Base-by-base conservation (phyloP, 2,329 filamentous ascomycete genomes). In the Claviceps pazoutovae region DNA sequence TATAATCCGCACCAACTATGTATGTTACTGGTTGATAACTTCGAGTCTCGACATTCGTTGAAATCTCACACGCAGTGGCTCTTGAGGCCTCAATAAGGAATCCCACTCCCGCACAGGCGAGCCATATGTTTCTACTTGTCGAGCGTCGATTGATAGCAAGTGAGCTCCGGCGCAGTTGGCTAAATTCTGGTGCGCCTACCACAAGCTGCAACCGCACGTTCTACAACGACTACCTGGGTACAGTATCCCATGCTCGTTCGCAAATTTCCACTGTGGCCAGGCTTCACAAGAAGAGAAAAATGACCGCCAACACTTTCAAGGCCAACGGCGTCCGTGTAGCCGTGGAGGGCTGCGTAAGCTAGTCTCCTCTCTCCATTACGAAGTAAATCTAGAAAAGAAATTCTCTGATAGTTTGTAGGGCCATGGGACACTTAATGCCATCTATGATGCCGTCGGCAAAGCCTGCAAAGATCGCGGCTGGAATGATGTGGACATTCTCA, bases 351-450 rank as follows among this genome's bases (percentile, higher is more conserved):
- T 95, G 90, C 64, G 86, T 90, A 72, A 68, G 84, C 71, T 50
- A 5, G 30, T 4, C 4, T 34, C 38, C 3, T 52, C 9, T 11
- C 23, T 17, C 9, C 7, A 4, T 16, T 17, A 9, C 3, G 7
- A 38, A 46, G 3, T 4, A 34, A 34, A 34, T 4, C 30, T 34
- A 34, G 30, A 34, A 34, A 34, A 34, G 30, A 34, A 34, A 19
- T 19, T 19, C 19, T 11, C 30, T 34, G 9, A 34, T 30, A 34
- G 21, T 17, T 26, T 5, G 26, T 30, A 36, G 87, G 91, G 91
- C 53, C 93, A 98, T 69, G 93, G 93, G 56, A 88, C 84, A 1
- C 79, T 98, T 50, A 79, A 97, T 64, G 86, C 88, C 53, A 97
- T 98, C 59, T 98, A 97, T 66, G 80, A 84, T 1, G 84, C 87